A percentile compares a stretch with the other conserved stretches of the same genome.
These are phyloP conservation scores for Fraxinus xanthoxyloides DNA, from an alignment of 305 asterid genomes.

Conservation along the genomic window DNA sequence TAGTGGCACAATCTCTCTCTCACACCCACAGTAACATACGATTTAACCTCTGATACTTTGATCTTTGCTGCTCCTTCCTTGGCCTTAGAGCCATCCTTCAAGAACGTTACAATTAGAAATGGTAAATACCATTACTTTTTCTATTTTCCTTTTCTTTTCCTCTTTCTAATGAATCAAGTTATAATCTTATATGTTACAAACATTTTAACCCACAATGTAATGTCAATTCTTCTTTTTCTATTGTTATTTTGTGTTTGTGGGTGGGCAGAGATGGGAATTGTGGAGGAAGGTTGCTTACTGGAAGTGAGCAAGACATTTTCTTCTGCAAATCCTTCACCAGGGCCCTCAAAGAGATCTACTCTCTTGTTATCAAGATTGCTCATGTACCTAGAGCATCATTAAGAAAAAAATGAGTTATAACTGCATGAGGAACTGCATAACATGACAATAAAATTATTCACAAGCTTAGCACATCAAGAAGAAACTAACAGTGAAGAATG, in stretches of 20 bases:
- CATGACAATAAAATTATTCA: background rate
- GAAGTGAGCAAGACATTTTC: slow-evolving; percentile 91
- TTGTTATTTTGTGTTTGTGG: background rate
- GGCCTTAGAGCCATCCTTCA: slow-evolving; percentile 14
- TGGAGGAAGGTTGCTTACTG: slow-evolving; percentile 46
- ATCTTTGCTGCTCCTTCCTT: slow-evolving; percentile 7
- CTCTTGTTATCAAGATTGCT: slow-evolving; percentile 84
- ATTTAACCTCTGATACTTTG: background rate
- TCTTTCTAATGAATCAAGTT: background rate
- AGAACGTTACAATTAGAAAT: slow-evolving; percentile 1
- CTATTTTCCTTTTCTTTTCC: background rate
- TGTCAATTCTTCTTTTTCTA: background rate
- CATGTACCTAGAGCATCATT: slow-evolving; percentile 60
- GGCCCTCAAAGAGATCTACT: slow-evolving; percentile 92
- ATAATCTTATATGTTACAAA: background rate
- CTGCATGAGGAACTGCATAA: background rate
- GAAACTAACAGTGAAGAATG: background rate
- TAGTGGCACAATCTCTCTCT: background rate
- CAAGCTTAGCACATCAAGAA: background rate
- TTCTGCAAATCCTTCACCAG: slow-evolving; percentile 86
- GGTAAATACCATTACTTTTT: slow-evolving; percentile 3
- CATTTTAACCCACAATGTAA: background rate
- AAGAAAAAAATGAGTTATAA: background rate
- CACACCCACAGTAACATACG: background rate
- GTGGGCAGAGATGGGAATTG: background rate